phyloP scores from a whole-genome alignment of 805 yeast genomes.

The Spathaspora girioi region DNA sequence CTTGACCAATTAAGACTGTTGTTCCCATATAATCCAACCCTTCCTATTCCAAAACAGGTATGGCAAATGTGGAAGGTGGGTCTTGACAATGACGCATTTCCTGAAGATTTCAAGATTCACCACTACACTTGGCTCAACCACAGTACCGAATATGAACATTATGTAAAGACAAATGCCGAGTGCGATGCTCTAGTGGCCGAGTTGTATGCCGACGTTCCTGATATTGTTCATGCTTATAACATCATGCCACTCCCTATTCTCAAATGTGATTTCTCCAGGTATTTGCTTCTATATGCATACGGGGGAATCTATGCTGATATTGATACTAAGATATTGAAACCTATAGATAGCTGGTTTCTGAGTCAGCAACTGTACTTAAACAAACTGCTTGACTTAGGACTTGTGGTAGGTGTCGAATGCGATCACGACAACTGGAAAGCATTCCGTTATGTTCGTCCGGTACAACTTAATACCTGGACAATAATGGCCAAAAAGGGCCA shows the following conservation, averaged over 20 bases:
- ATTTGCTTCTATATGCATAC: slow-evolving; percentile 77
- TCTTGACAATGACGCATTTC: slow-evolving; percentile 56
- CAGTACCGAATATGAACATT: slow-evolving; percentile 76
- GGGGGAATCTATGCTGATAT: slow-evolving; percentile 94
- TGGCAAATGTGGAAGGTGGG: slow-evolving; percentile 85
- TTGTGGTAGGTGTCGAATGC: slow-evolving; percentile 90
- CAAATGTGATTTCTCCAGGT: slow-evolving; percentile 91
- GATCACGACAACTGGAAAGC: slow-evolving; percentile 91
- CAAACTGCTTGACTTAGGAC: slow-evolving; percentile 51
- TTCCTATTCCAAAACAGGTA: slow-evolving; percentile 69
- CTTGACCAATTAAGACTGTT: slow-evolving; percentile 63
- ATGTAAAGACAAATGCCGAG: slow-evolving; percentile 70
- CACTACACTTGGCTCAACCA: slow-evolving; percentile 64
- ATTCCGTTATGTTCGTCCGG: slow-evolving; percentile 81
- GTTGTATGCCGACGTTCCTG: slow-evolving; percentile 71
- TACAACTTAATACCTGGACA: slow-evolving; percentile 97
- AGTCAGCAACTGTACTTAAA: slow-evolving; percentile 23
- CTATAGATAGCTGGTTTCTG: slow-evolving; percentile 74
- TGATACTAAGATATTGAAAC: slow-evolving; percentile 76
- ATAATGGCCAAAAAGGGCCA: slow-evolving; percentile 90
- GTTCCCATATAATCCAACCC: slow-evolving; percentile 63
- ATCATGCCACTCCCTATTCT: slow-evolving; percentile 76
- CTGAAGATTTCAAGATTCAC: slow-evolving; percentile 50
- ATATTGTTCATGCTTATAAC: slow-evolving; percentile 70
- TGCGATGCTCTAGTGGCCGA: slow-evolving; percentile 59